These are phyloP conservation scores for Nyssa sinensis DNA, from an alignment of 148 eudicot genomes.

Conservation along the genomic window DNA sequence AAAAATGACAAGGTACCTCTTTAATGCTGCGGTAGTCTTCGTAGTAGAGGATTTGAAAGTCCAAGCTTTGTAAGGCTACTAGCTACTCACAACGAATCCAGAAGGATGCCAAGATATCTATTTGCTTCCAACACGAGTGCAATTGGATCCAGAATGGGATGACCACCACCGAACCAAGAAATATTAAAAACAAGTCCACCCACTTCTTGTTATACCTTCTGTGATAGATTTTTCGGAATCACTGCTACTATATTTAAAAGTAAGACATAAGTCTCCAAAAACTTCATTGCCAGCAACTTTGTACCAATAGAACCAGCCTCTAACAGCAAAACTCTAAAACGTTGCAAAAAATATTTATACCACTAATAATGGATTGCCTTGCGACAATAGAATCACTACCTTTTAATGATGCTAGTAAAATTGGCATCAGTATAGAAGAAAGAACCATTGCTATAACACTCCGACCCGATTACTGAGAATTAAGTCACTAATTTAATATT, in stretches of 20 bases:
- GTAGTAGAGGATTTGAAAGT: too few relatives aligned
- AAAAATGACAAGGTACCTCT: too few relatives aligned
- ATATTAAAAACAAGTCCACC: constrained; percentile 52
- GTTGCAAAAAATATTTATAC: constrained; percentile 56
- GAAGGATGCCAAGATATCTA: constrained; percentile 39
- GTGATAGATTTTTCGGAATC: constrained; percentile 38
- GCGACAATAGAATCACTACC: constrained; percentile 57
- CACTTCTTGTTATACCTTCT: constrained; percentile 61
- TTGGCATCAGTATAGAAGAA: constrained; percentile 56
- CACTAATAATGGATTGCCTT: constrained; percentile 56
- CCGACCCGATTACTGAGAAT: too few relatives aligned
- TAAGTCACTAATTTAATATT: too few relatives aligned
- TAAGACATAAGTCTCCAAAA: constrained; percentile 67
- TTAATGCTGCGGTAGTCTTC: too few relatives aligned
- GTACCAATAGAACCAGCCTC: constrained; percentile 59
- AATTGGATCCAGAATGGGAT: constrained; percentile 65
- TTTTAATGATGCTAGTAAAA: constrained; percentile 43
- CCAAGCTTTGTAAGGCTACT: too few relatives aligned
- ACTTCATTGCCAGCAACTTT: constrained; percentile 75
- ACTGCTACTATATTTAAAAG: constrained; percentile 49
- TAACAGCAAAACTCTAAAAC: constrained; percentile 40
- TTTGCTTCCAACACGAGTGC: constrained; percentile 64
- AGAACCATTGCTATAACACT: too few relatives aligned
- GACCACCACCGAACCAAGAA: constrained; percentile 66
- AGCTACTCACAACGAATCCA: constrained; percentile 57